phyloP scores from a whole-genome alignment of 805 yeast genomes.

The Metschnikowia vanudenii region DNA sequence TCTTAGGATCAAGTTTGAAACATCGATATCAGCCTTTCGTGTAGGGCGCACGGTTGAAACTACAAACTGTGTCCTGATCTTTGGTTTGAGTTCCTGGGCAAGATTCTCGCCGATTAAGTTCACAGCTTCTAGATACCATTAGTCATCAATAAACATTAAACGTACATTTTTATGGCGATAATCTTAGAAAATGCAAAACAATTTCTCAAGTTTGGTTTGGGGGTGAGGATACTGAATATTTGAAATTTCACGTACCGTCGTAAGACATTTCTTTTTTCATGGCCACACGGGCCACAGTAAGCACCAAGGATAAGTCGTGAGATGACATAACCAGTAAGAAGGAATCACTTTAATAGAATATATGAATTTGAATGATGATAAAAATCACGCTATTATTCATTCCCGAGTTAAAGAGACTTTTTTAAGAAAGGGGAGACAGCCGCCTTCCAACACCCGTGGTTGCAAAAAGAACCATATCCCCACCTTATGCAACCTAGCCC shows the following conservation, averaged over 20 bases:
- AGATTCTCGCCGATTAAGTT: conserved; percentile 6
- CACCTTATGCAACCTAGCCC: too few relatives aligned
- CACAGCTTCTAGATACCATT: conserved; percentile 5
- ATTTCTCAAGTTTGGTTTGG: neutral
- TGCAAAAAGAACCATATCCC: too few relatives aligned
- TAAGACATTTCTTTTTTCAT: conserved; percentile 3
- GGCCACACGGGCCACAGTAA: conserved; percentile 15
- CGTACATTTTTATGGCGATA: neutral
- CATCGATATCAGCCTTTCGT: conserved; percentile 4
- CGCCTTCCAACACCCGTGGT: too few relatives aligned
- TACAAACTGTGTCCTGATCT: conserved; percentile 1
- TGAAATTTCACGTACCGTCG: conserved; percentile 10
- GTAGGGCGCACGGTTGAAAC: conserved; percentile 3
- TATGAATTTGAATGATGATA: neutral
- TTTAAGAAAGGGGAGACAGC: too few relatives aligned
- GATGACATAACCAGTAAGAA: conserved; percentile 5
- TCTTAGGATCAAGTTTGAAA: conserved; percentile 3
- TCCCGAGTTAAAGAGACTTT: too few relatives aligned
- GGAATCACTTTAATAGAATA: neutral
- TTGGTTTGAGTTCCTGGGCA: neutral
- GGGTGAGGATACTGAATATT: neutral
- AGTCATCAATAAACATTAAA: neutral
- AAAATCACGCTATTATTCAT: neutral
- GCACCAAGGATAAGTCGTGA: conserved; percentile 16
- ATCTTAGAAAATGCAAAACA: too few relatives aligned